Evolutionary conservation across 495 filamentous ascomycete genomes (phyloP).

Genomic region (Penicillium macrosclerotiorum): DNA sequence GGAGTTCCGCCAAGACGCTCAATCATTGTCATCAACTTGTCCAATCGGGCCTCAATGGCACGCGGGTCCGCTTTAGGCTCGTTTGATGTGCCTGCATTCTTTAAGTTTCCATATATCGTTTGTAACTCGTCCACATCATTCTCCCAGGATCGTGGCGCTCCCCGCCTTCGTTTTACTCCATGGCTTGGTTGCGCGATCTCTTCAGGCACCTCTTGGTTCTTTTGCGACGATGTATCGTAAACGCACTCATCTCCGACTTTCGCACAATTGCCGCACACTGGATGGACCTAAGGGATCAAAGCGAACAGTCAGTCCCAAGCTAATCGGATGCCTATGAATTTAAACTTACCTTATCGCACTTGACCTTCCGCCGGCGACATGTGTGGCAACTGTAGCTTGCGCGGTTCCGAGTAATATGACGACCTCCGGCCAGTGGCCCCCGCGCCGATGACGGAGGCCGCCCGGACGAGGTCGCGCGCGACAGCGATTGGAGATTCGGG

Average conservation of each 20-base stretch:
- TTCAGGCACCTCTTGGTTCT: slow-evolving; percentile 17
- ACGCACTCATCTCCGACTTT: slow-evolving; percentile 46
- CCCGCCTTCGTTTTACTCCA: slow-evolving; percentile 39
- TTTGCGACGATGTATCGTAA: slow-evolving; percentile 38
- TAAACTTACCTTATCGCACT: slow-evolving; percentile 42
- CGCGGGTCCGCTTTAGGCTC: slow-evolving; percentile 31
- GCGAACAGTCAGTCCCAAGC: background rate
- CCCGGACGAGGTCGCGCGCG: slow-evolving; percentile 7
- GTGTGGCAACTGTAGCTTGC: slow-evolving; percentile 51
- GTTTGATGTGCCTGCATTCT: slow-evolving; percentile 18
- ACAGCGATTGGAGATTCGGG: background rate
- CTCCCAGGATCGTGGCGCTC: slow-evolving; percentile 26
- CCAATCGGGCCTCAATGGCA: slow-evolving; percentile 43
- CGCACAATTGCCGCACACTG: slow-evolving; percentile 46
- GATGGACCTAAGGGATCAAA: slow-evolving; percentile 38
- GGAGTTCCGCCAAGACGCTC: slow-evolving; percentile 37
- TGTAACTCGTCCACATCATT: slow-evolving; percentile 39
- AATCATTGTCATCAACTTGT: slow-evolving; percentile 48
- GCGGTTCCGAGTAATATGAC: slow-evolving; percentile 50
- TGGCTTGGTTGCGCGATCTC: slow-evolving; percentile 20
- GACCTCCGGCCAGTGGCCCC: slow-evolving; percentile 25
- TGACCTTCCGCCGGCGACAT: slow-evolving; percentile 48
- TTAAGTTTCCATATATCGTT: slow-evolving; percentile 38
- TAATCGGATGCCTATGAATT: background rate
- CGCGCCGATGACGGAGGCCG: slow-evolving; percentile 12